Percentiles rank a stretch among this genome's conserved stretches.
Evolutionary conservation across 2,329 filamentous ascomycete genomes (phyloP).

Genomic region (Sporothrix luriei): DNA sequence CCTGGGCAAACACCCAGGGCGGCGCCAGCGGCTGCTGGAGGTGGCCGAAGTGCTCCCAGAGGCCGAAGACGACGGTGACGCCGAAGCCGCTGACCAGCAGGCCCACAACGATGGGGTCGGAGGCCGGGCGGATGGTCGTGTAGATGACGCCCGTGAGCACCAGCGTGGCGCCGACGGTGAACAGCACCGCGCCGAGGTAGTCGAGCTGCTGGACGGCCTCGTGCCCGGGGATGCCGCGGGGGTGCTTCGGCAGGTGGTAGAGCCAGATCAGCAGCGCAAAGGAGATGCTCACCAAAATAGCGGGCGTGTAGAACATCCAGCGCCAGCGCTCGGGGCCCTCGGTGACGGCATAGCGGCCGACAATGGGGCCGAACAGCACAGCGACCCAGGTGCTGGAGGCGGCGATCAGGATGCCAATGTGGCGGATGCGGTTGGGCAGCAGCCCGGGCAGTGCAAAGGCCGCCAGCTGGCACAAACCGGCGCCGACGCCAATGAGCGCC

Average conservation of each 20-base stretch:
- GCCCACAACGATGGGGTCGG: constrained; percentile 44
- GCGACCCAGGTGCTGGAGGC: constrained; percentile 48
- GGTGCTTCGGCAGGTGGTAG: constrained; percentile 42
- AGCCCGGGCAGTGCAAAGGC: constrained; percentile 51
- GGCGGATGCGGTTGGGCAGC: constrained; percentile 52
- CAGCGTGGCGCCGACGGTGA: constrained; percentile 43
- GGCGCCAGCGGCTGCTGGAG: constrained; percentile 48
- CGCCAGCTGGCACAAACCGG: constrained; percentile 48
- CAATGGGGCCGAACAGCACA: constrained; percentile 51
- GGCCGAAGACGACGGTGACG: constrained; percentile 43
- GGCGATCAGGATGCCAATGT: constrained; percentile 49
- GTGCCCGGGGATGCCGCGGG: constrained; percentile 42
- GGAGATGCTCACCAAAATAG: constrained; percentile 49
- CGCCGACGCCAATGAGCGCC: constrained; percentile 48
- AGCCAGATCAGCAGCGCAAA: constrained; percentile 47
- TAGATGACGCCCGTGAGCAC: constrained; percentile 48
- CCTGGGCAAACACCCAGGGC: constrained; percentile 49
- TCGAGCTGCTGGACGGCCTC: constrained; percentile 44
- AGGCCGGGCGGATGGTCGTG: constrained; percentile 43
- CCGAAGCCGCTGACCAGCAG: constrained; percentile 43
- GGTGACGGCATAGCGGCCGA: constrained; percentile 47
- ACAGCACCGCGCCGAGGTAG: constrained; percentile 45
- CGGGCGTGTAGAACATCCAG: constrained; percentile 50
- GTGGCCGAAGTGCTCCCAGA: constrained; percentile 46
- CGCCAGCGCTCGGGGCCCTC: constrained; percentile 44